Base-by-base conservation (phyloP, 2,329 filamentous ascomycete genomes). In the Trichoderma gracile region DNA sequence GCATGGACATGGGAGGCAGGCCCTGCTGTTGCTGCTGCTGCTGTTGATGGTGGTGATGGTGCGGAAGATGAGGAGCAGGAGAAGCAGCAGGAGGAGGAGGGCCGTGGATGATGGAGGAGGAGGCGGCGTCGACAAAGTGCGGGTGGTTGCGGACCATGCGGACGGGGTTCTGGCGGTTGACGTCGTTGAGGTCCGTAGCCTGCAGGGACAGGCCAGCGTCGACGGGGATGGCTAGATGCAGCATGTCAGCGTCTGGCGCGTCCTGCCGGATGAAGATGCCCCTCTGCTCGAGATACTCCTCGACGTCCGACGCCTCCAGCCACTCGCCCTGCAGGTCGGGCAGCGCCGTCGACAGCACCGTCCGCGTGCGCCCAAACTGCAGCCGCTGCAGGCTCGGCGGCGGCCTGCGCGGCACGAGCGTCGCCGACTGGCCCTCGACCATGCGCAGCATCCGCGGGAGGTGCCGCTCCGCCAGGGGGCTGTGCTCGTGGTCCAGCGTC, bases 271-370 rank as follows among this genome's bases (percentile, higher is more conserved):
- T 40, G 19, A 53, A 62, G 14, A 65, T 65, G 8, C 63, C 63
- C 6, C 63, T 43, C 54, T 65, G 63, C 23, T 57, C 63, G 25
- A 65, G 63, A 50, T 65, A 65, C 23, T 65, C 63, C 21, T 65
- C 63, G 17, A 65, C 63, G 30, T 65, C 63, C 9, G 27, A 60
- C 14, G 63, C 46, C 21, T 62, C 63, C 12, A 65, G 63, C 63
- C 63, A 65, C 19, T 65, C 63, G 7, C 63, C 63, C 21, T 62
- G 45, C 21, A 61, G 40, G 42, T 57, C 57, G 5, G 63, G 63
- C 5, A 65, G 21, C 19, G 53, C 63, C 19, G 63, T 65, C 10
- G 58, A n/a, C 21, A 65, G 45, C 21, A 62, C 52, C 23, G 63
- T 65, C 27, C 63, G 38, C 4, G 63, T 65, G 27, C 27, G 47